Evolutionary conservation across 805 yeast genomes (phyloP), one percentile per base, ranked within the genome.

Genomic region (Myxozyma vanderwaltii): DNA sequence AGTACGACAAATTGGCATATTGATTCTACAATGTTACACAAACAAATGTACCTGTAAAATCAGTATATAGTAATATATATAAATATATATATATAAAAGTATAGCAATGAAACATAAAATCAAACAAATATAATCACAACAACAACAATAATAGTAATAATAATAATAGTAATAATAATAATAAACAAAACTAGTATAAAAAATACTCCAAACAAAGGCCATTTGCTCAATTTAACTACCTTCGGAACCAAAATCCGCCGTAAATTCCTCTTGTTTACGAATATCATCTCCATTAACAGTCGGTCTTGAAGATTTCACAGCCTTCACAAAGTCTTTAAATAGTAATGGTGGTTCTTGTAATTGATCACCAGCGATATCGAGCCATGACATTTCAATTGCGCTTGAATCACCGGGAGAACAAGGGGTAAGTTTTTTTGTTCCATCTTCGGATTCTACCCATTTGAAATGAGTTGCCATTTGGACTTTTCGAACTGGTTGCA

Each of bases 381-480:
- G 84, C 99, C 99, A 94, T 70, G 84, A 85, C 89, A 88, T 86
- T 71, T 94, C 99, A 41, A 75, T 73, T 0, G 98, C 97, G 17
- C 82, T 89, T 2, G 73, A 71, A 64, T 89, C 97, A n/a, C 99
- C 99, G 0, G 99, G 99, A 0, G 97, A 91, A 71, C 99, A 94
- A 0, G 99, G 99, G 15, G 91, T 88, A 51, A 83, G 80, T 71
- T 83, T 85, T 27, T 73, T 75, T 17, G 59, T 65, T 1, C 75
- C 77, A 39, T 69, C 67, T 33, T 57, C 55, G 15, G 66, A 54
- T 6, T 69, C 65, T 10, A 83, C 82, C 61, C 81, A 79, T 71
- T 87, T 88, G 78, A 94, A 94, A 77, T 94, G 99, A 0, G 99
- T 94, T 0, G 99, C 97, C 70, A 83, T 86, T 74, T 92, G 98